Evolutionary conservation across 176 grass and related monocot genomes (phyloP), one percentile per base, ranked within the genome.

Genomic region (Chloris gayana): DNA sequence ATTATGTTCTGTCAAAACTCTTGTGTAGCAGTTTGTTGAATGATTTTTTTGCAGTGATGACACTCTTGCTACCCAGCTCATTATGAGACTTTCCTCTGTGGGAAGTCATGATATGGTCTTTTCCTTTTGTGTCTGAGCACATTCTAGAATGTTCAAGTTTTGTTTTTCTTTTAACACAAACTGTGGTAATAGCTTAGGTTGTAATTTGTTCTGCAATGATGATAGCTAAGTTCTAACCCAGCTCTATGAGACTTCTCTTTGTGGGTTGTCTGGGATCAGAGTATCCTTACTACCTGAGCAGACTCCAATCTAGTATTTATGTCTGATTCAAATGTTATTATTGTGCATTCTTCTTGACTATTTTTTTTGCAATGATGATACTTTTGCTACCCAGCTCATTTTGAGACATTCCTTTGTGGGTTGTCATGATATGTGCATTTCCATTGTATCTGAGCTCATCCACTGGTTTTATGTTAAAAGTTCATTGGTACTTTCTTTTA

Each of bases 331-430:
- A 30, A 74, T 53, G 6, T 5, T 24, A 29, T 10, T 54, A 2
- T 10, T 66, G 14, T 45, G 5, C 44, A 29, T 18, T 5, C 25
- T 61, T 70, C 1, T 45, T 89, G 61, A 54, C 58, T 84, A 24
- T 54, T 70, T 59, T 70, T 59, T 76, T 78, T 80, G 82, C 67
- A 41, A 59, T 89, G 82, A 77, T 78, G 77, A 89, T 81, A 85
- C 82, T 72, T 7, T 89, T 75, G 9, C 45, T 87, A 91, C 89
- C 92, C 92, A 95, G 89, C 92, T 95, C 92, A 94, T 94, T 95
- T 92, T 95, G 92, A 95, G 65, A 92, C 87, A 31, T 80, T 57
- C 89, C 87, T 89, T 75, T 95, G 86, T 92, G 89, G 92, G 77
- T 42, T 64, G 79, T 89, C 49, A 29, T 70, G 82, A 91, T 87